Evolutionary conservation across 306 rosid species (phyloP), one percentile per base, ranked within the genome.

Genomic region (Pachyrhizus erosus): DNA sequence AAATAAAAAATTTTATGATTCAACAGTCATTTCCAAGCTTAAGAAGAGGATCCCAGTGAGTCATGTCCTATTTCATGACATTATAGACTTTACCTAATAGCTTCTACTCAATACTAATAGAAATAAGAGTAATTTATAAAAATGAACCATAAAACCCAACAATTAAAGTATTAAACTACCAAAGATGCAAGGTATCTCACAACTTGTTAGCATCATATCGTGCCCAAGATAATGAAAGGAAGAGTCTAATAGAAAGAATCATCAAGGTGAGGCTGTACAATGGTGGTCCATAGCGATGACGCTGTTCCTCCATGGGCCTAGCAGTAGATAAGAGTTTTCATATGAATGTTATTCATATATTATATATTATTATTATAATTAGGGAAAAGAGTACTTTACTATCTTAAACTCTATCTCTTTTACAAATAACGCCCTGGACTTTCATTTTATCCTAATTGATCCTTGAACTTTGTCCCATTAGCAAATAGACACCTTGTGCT

Each of bases 241-340:
- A 90, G 82, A 93, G 88, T 73, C 91, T 87, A 83, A 96, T 80
- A 83, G 69, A 85, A 57, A 88, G 92, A 73, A 84, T 91, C 99
- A 93, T 85, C 31, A 62, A 49, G 64, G 99, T 96, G 74, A 96
- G 99, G 75, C 82, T 90, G 82, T 96, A 96, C 65, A 96, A 84
- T 10, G 96, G 94, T 11, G 96, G 98, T 81, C 99, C 99, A 87
- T 96, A 96, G 78, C 99, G 99, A 39, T 90, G 93, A 0, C 99
- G 87, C 82, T 96, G 99, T 84, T 96, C 98, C 86, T 96, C 99
- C 99, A 96, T 96, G 66, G 99, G 99, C 91, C 99, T 96, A 43
- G 75, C 65, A 81, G 51, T 26, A 87, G 62, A 74, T 70, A 80
- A 74, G 34, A 68, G 46, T 73, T 78, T 57, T 67, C 68, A 60